Conservation (phyloP, 768 basidiomycete genomes). For the Lactifluus pinguis region DNA sequence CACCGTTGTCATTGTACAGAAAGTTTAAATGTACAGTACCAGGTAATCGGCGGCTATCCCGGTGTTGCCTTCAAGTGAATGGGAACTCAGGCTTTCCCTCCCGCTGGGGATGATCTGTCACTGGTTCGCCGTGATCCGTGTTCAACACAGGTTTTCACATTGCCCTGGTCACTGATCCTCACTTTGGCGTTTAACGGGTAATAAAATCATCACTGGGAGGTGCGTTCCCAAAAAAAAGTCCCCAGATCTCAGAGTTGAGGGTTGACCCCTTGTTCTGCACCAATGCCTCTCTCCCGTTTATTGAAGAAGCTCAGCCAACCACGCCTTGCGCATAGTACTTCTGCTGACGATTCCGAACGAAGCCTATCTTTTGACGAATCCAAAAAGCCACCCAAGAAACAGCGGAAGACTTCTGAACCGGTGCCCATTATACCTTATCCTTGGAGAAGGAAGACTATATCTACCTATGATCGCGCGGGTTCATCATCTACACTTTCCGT, state of each 20-base stretch:
- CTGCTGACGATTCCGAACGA: neutral
- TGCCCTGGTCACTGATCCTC: no score
- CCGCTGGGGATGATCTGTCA: no score
- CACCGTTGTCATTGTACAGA: no score
- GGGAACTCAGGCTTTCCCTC: no score
- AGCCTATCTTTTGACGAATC: neutral
- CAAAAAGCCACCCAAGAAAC: neutral
- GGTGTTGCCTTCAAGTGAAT: no score
- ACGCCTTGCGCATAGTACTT: neutral
- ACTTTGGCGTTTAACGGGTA: neutral
- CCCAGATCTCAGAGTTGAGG: neutral
- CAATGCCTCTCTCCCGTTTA: neutral
- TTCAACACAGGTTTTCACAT: neutral
- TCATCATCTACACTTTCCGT: neutral
- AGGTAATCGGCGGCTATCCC: no score
- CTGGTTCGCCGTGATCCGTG: neutral
- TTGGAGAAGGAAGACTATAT: neutral
- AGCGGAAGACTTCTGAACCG: neutral
- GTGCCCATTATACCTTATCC: neutral
- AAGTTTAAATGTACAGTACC: no score
- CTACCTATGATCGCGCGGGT: neutral
- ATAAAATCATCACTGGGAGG: neutral
- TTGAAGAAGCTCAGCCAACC: constrained; percentile 1
- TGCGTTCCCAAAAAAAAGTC: neutral
- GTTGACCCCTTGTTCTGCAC: no score